Evolutionary conservation across 2,329 filamentous ascomycete genomes (phyloP).

Genomic region (Fusarium chuoi): DNA sequence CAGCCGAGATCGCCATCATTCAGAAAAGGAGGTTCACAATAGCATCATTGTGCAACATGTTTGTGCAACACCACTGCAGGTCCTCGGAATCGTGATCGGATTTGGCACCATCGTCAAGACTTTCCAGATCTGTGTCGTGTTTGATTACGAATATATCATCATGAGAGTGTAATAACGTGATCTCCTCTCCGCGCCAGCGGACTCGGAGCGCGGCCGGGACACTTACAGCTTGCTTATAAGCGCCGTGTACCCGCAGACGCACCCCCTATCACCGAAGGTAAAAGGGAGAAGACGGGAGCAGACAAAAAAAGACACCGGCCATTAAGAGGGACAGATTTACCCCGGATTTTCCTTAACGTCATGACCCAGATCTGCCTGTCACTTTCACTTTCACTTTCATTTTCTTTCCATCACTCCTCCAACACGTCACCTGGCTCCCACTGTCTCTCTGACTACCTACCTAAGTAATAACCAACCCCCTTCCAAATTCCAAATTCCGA

Average conservation of each 20-base stretch:
- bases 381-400: neutral
- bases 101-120: neutral
- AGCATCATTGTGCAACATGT: neutral
- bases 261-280: conserved; percentile 20
- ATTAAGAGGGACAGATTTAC: conserved; percentile 31
- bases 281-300: neutral
- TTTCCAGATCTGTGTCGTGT: neutral
- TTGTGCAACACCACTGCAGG: conserved; percentile 1
- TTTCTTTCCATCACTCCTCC: conserved; percentile 12
- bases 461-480: neutral
- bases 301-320: conserved; percentile 9
- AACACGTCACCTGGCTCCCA: conserved; percentile 19
- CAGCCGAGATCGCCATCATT: conserved; percentile 4
- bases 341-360: conserved; percentile 41
- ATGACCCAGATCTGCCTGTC: conserved; percentile 11
- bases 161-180: conserved; percentile 4
- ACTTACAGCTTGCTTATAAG: conserved; percentile 4
- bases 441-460: neutral
- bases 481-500: conserved; percentile 10
- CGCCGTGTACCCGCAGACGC: conserved; percentile 27
- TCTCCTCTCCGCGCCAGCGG: conserved; percentile 11
- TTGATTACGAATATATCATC: neutral
- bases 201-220: conserved; percentile 24
- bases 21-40: conserved; percentile 8
- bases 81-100: neutral